Percentiles rank a stretch among this genome's conserved stretches.
These are phyloP conservation scores for Mortierella sp. DNA, from an alignment of 371 early-diverging fungal species.

Conservation along the genomic window DNA sequence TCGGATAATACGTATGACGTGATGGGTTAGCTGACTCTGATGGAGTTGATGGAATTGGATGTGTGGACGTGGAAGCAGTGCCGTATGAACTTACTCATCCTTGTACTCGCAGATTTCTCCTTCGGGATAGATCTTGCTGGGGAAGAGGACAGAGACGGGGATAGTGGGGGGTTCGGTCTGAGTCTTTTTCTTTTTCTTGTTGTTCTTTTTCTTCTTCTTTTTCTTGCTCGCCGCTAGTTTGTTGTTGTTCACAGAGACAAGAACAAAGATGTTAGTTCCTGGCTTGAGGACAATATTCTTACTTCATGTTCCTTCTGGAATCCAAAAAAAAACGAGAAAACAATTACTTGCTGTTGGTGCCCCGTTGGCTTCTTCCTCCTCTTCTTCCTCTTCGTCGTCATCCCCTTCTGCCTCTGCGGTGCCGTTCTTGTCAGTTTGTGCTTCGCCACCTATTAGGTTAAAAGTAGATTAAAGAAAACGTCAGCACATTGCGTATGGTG, in stretches of 20 bases:
- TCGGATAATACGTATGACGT: neutral
- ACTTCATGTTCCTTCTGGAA: neutral
- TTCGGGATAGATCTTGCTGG: slow-evolving; percentile 74
- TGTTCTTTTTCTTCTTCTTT: slow-evolving; percentile 79
- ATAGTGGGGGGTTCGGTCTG: slow-evolving; percentile 84
- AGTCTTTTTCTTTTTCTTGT: slow-evolving; percentile 68
- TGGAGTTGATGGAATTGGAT: too few relatives aligned
- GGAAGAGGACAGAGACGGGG: slow-evolving; percentile 81
- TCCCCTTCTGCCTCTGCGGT: slow-evolving; percentile 24
- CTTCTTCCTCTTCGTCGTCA: slow-evolving; percentile 35
- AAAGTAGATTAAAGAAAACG: neutral
- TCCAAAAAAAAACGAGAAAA: neutral
- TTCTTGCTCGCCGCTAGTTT: slow-evolving; percentile 56
- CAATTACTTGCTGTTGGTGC: slow-evolving; percentile 10
- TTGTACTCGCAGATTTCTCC: slow-evolving; percentile 82
- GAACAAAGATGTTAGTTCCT: neutral
- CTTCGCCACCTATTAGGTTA: neutral
- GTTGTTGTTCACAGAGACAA: neutral
- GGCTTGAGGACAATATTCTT: too few relatives aligned
- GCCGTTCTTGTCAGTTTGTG: slow-evolving; percentile 7
- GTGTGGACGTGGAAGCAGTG: too few relatives aligned
- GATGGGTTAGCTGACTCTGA: neutral
- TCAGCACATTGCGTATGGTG: neutral
- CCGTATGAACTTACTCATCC: slow-evolving; percentile 70
- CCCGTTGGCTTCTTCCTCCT: slow-evolving; percentile 18